Base-by-base conservation (phyloP, 1,139 yeast species). In the Williopsis jadinii region DNA sequence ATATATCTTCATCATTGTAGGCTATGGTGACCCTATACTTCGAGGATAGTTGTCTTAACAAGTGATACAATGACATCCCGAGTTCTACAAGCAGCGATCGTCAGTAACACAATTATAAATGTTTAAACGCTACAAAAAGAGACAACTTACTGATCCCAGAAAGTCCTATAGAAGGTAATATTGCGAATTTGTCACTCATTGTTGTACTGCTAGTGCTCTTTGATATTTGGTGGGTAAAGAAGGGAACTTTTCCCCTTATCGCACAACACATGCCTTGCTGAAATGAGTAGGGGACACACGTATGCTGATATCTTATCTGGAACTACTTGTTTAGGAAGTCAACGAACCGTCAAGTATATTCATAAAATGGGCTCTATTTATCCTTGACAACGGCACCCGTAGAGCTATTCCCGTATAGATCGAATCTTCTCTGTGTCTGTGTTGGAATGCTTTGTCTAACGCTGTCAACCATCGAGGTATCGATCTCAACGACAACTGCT, bases 401-500 rank as follows among this genome's bases (percentile, higher is more conserved):
- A 3, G 52, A 39, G 27, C 34, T 34, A 27, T 50, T 45, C 3
- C 48, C 54, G 54, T 90, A 90, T 31, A 90, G 76, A 56, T 90
- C 97, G 57, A 82, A 88, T 53, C 97, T 71, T 56, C 97, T 74
- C 67, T 90, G 95, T 38, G 67, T 63, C 42, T 80, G 74, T 12
- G 85, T 80, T 3, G 95, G 95, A 47, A 86, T 83, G 15, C 79
- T 75, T 12, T 63, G 60, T 55, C 94, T 75, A 8, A 78, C 77
- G 41, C 70, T 69, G 1, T 71, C 73, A 39, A 84, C 63, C 37
- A 68, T 62, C 4, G 66, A 75, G 8, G 77, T 76, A 45, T 80
- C 84, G 46, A 84, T 67, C 45, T 77, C 85, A 2, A 90, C 88
- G 51, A 77, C 81, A n/a, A 84, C 66, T 40, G 81, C 79, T 50